A percentile compares a stretch with the other conserved stretches of the same genome.
Evolutionary conservation across 176 grass and related monocot genomes (phyloP).

Genomic region (Canna indica): DNA sequence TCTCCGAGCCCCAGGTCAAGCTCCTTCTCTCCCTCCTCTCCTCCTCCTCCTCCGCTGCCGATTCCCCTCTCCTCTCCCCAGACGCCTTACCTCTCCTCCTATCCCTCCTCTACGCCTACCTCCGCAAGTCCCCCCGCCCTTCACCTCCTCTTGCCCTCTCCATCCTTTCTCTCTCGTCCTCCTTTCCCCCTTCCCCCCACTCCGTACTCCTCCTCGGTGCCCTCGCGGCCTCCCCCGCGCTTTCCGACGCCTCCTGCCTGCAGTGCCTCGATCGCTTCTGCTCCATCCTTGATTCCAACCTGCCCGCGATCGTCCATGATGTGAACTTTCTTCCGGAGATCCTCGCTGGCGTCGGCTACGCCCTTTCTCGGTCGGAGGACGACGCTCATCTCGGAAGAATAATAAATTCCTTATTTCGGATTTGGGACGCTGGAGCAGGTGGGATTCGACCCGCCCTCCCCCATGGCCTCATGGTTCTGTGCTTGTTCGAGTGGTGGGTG

Average conservation of each 20-base stretch:
- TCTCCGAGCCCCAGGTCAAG: slow-evolving; percentile 43
- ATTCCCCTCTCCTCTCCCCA: slow-evolving; percentile 28
- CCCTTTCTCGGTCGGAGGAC: slow-evolving; percentile 27
- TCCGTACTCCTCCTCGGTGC: slow-evolving; percentile 25
- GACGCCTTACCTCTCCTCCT: slow-evolving; percentile 40
- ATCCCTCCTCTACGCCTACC: slow-evolving; percentile 27
- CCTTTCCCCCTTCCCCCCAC: slow-evolving; percentile 10
- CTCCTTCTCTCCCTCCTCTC: slow-evolving; percentile 33
- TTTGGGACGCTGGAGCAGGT: slow-evolving; percentile 25
- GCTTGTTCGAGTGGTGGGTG: slow-evolving; percentile 66
- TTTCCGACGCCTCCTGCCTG: not conserved
- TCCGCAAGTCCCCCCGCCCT: slow-evolving; percentile 37
- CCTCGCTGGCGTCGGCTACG: slow-evolving; percentile 50
- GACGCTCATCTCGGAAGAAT: slow-evolving; percentile 29
- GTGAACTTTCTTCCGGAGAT: slow-evolving; percentile 27
- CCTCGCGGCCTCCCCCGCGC: slow-evolving; percentile 21
- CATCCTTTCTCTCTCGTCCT: slow-evolving; percentile 19
- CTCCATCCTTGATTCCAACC: not conserved
- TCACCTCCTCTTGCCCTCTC: slow-evolving; percentile 34
- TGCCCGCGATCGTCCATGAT: not conserved
- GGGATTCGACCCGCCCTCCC: not conserved
- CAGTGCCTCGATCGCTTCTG: slow-evolving; percentile 16
- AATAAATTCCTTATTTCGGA: slow-evolving; percentile 28
- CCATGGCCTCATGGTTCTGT: slow-evolving; percentile 49
- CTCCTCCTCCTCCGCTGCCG: slow-evolving; percentile 36